Evolutionary conservation across 106 monocot species (phyloP), one percentile per base, ranked within the genome.

Genomic region (Narthecium ossifragum): DNA sequence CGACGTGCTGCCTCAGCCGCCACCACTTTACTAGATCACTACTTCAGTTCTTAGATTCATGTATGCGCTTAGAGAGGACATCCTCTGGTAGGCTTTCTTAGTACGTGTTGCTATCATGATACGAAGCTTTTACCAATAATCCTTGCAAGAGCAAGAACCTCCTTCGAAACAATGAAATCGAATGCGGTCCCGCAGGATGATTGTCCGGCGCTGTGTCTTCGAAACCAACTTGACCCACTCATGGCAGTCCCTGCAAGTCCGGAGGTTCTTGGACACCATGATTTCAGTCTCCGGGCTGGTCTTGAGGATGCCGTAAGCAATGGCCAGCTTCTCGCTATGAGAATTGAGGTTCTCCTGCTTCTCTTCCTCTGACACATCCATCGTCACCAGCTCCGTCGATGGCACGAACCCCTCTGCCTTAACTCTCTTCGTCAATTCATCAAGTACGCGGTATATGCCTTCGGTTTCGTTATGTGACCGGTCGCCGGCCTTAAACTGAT

Each of bases 321-420:
- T 70, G 0, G 89, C 89, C 0, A 90, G 50, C 67, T 78, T 85
- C 72, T 85, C 89, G 39, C 89, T 90, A 24, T 90, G 89, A 34
- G 61, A 65, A 12, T 31, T 61, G 58, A 90, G 58, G 46, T 64
- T 90, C 34, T 65, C 80, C 57, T 90, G 81, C 41, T 75, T 78
- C 37, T 90, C 80, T 68, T 89, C 89, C 51, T 84, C 80, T 0
- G 51, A 71, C 4, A 84, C 78, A 48, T 90, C 89, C 75, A 60
- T 70, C 17, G 41, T 29, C 34, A 80, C 81, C 1, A 64, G 1
- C 27, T 64, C 72, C 0, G 63, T 67, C 57, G 53, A n/a, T 0
- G 78, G 72, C 23, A 32, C 52, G 25, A 69, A 90, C 2, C 84
- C 84, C 24, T 63, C 62, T 5, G 12, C 57, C 78, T 66, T 81